Evolutionary conservation across 23 red algal species (phyloP).

Genomic region (Porphyridium purpureum): DNA sequence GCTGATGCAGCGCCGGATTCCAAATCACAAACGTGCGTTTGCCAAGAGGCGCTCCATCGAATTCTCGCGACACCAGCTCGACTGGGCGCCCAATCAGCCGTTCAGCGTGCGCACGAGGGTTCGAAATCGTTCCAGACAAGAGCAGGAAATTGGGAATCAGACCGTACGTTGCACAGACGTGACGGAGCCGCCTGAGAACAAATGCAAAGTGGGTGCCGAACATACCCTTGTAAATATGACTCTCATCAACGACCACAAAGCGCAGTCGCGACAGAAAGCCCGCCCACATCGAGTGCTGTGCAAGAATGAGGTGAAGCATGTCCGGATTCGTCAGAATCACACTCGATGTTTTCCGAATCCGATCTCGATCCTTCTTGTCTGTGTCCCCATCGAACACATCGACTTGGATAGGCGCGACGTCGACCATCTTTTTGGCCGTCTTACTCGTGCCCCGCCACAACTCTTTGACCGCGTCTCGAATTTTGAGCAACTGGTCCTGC

Average conservation of each 20-base stretch:
- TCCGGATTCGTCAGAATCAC: background rate
- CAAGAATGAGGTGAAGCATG: background rate
- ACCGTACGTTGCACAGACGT: background rate
- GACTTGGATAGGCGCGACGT: background rate
- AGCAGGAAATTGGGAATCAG: background rate
- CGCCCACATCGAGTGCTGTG: background rate
- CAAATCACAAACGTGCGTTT: background rate
- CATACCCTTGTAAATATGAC: background rate
- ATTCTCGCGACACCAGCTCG: background rate
- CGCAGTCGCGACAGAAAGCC: background rate
- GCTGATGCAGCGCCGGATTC: background rate
- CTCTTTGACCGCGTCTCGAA: too few species aligned
- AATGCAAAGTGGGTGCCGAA: background rate
- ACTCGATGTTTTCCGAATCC: background rate
- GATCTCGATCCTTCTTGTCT: background rate
- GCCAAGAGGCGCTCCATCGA: background rate
- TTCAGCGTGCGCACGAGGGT: background rate
- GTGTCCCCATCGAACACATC: background rate
- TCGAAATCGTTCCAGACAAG: background rate
- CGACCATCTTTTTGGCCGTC: background rate
- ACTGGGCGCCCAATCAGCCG: background rate
- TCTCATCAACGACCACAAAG: background rate
- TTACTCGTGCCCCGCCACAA: background rate
- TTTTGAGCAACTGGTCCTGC: background rate
- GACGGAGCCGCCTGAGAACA: background rate